These are phyloP conservation scores for Tubosaeta sp. DNA, from an alignment of 768 basidiomycete genomes.

Conservation along the genomic window DNA sequence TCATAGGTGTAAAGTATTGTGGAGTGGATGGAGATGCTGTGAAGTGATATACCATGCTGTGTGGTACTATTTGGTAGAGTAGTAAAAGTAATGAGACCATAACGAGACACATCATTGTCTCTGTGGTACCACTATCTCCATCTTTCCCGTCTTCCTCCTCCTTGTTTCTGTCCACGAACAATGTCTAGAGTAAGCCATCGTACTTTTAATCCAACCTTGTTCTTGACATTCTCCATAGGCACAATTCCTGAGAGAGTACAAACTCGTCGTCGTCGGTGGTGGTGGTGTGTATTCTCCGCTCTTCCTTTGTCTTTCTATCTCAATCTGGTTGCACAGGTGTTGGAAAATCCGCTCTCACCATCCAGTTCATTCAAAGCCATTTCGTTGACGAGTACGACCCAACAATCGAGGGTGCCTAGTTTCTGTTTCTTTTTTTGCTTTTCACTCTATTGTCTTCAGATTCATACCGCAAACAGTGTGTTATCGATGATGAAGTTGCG, in stretches of 20 bases:
- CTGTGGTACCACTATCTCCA: slow-evolving; percentile 6
- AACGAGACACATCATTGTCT: slow-evolving; percentile 6
- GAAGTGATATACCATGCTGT: background rate
- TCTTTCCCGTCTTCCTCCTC: slow-evolving; percentile 6
- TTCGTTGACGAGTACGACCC: slow-evolving; percentile 94
- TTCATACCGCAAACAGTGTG: slow-evolving; percentile 95
- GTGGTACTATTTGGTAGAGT: slow-evolving; percentile 25
- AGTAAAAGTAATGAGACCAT: slow-evolving; percentile 10
- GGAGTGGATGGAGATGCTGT: background rate
- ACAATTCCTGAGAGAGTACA: slow-evolving; percentile 93
- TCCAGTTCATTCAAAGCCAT: slow-evolving; percentile 96
- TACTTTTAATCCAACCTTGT: background rate
- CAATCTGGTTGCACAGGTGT: slow-evolving; percentile 22
- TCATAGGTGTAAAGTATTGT: background rate
- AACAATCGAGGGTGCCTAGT: slow-evolving; percentile 77
- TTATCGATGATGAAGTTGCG: slow-evolving; percentile 98
- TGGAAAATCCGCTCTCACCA: slow-evolving; percentile 91
- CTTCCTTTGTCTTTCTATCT: slow-evolving; percentile 9
- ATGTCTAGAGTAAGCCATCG: slow-evolving; percentile 30
- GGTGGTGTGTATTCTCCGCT: slow-evolving; percentile 65
- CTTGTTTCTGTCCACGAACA: background rate
- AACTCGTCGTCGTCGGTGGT: slow-evolving; percentile 97
- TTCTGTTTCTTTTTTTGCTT: background rate
- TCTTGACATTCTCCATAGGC: slow-evolving; percentile 43
- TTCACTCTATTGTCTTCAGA: slow-evolving; percentile 42